phyloP scores from a whole-genome alignment of 2,329 filamentous ascomycete species.

The Niveomyces coronatus region DNA sequence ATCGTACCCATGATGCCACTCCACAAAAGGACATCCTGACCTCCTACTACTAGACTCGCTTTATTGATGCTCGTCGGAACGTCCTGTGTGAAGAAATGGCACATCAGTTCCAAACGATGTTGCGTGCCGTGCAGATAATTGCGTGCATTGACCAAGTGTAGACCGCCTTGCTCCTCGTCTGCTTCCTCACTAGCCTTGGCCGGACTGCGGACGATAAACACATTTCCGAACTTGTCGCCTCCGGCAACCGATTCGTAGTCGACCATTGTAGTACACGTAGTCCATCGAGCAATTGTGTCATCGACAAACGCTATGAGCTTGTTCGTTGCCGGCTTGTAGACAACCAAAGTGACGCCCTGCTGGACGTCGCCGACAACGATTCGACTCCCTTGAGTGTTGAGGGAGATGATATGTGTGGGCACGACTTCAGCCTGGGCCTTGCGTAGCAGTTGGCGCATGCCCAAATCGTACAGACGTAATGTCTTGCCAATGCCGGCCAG shows the following conservation, averaged over 20 bases:
- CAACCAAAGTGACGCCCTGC: slow-evolving; percentile 83
- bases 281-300: slow-evolving; percentile 83
- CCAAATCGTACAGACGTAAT: slow-evolving; percentile 82
- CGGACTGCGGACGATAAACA: slow-evolving; percentile 86
- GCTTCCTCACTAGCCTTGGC: slow-evolving; percentile 78
- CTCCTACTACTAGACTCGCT: slow-evolving; percentile 80
- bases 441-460: slow-evolving; percentile 82
- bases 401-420: slow-evolving; percentile 72
- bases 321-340: slow-evolving; percentile 89
- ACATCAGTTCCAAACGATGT: slow-evolving; percentile 73
- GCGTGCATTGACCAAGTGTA: slow-evolving; percentile 83
- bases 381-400: slow-evolving; percentile 83
- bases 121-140: slow-evolving; percentile 84
- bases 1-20: slow-evolving; percentile 90
- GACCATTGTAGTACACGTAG: slow-evolving; percentile 82
- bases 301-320: slow-evolving; percentile 88
- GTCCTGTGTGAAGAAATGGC: slow-evolving; percentile 85
- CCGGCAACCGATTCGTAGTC: slow-evolving; percentile 95
- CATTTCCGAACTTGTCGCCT: slow-evolving; percentile 94
- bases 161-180: slow-evolving; percentile 83
- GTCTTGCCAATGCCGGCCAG: slow-evolving; percentile 76
- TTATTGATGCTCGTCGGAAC: slow-evolving; percentile 86
- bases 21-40: slow-evolving; percentile 87
- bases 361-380: slow-evolving; percentile 89
- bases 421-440: slow-evolving; percentile 78